Evolutionary conservation across 176 grass and related monocot genomes (phyloP).

Genomic region (Oryza punctata): DNA sequence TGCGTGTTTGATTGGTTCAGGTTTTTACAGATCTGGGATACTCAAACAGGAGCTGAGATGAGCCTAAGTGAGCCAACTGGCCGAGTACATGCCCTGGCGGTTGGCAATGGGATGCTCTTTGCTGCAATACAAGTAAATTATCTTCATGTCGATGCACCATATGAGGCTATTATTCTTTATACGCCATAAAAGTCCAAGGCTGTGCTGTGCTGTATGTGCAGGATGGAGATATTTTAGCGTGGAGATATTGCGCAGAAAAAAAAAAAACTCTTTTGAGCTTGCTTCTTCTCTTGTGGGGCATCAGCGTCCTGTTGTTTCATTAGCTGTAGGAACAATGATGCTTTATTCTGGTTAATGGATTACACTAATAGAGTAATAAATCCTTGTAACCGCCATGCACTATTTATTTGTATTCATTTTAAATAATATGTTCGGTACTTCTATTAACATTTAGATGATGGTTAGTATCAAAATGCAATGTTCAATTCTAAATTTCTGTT

Average conservation of each 20-base stretch:
- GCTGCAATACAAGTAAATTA: too few relatives aligned
- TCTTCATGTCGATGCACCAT: too few relatives aligned
- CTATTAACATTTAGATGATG: too few relatives aligned
- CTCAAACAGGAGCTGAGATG: too few relatives aligned
- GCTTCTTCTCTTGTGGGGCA: constrained; percentile 60
- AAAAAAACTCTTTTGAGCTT: constrained; percentile 76
- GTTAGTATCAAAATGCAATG: background rate
- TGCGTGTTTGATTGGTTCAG: too few relatives aligned
- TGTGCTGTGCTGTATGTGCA: constrained; percentile 33
- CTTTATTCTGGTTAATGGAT: constrained; percentile 98
- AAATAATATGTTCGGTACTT: too few relatives aligned
- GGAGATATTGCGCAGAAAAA: constrained; percentile 65
- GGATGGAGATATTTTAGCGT: constrained; percentile 90
- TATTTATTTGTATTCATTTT: background rate
- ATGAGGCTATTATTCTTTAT: too few relatives aligned
- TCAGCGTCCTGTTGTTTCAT: constrained; percentile 72
- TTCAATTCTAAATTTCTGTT: background rate
- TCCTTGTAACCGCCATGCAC: background rate
- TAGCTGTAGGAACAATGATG: constrained; percentile 62
- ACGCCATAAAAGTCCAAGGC: too few relatives aligned
- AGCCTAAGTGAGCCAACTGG: too few relatives aligned
- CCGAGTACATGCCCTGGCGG: too few relatives aligned
- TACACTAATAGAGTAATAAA: constrained; percentile 74
- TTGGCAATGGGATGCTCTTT: too few relatives aligned
- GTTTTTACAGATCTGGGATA: too few relatives aligned